Evolutionary conservation across 352 stramenopile genomes (phyloP).

Genomic region (Pythium periplocum): DNA sequence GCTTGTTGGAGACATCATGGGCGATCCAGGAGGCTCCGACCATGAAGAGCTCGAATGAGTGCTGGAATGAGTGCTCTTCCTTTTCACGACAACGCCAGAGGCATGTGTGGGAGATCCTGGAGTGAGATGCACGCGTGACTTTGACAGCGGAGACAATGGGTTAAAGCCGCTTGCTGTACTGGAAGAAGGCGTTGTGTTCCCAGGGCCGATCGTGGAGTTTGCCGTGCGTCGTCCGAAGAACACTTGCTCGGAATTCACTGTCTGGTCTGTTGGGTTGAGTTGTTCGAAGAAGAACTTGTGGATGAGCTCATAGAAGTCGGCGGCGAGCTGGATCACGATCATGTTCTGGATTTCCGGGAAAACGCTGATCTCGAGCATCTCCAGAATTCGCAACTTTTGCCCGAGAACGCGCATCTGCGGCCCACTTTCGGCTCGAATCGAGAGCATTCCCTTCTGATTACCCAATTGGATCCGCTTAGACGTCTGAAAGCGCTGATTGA

Average conservation of each 20-base stretch:
- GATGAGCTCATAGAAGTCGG: slow-evolving; percentile 79
- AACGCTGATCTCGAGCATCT: slow-evolving; percentile 77
- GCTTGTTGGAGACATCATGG: slow-evolving; percentile 10
- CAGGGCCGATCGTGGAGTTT: not conserved
- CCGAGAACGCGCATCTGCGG: slow-evolving; percentile 57
- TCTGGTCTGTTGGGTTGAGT: slow-evolving; percentile 19
- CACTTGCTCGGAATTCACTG: slow-evolving; percentile 41
- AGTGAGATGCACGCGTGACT: slow-evolving; percentile 7
- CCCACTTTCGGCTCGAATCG: slow-evolving; percentile 67
- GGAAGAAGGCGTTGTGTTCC: not conserved
- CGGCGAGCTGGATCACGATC: slow-evolving; percentile 77
- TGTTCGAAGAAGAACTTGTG: slow-evolving; percentile 86
- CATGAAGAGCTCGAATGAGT: not conserved
- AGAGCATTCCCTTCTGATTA: slow-evolving; percentile 71
- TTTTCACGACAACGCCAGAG: slow-evolving; percentile 1
- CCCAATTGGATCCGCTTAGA: slow-evolving; percentile 17
- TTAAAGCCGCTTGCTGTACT: not conserved
- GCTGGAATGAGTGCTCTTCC: slow-evolving; percentile 17
- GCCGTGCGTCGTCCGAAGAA: slow-evolving; percentile 39
- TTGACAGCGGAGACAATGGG: slow-evolving; percentile 8
- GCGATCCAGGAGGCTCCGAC: too few species aligned
- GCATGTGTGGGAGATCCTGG: slow-evolving; percentile 8
- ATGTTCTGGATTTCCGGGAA: slow-evolving; percentile 81
- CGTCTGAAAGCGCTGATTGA: slow-evolving; percentile 49
- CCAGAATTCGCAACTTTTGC: slow-evolving; percentile 64